These are phyloP conservation scores for Stipa capillata DNA, from an alignment of 176 grass and related monocot genomes.

Conservation along the genomic window DNA sequence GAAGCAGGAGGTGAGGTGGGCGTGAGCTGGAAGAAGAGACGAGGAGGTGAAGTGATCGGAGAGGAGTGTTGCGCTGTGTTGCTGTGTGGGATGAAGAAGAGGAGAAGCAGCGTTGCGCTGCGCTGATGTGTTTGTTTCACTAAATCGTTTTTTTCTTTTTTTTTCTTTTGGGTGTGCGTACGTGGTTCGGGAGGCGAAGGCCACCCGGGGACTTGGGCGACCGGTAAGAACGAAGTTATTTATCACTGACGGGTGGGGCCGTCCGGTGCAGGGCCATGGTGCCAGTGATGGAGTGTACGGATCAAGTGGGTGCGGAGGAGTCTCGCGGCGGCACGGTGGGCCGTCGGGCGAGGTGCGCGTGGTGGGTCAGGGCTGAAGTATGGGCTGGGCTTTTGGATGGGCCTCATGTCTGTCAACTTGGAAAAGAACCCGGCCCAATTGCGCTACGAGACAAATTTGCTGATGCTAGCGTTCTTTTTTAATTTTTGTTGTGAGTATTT, in stretches of 20 bases:
- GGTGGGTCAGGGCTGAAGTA: neutral
- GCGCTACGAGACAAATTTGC: no score
- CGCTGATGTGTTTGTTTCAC: neutral
- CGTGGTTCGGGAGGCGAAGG: constrained; percentile 14
- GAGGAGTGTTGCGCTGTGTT: no score
- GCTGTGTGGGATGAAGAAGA: no score
- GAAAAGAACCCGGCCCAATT: no score
- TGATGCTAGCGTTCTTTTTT: no score
- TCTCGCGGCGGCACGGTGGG: neutral
- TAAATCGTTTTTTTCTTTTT: neutral
- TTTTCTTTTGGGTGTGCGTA: neutral
- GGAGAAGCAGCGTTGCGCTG: neutral
- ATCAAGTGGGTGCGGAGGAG: no score
- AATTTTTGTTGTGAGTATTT: no score
- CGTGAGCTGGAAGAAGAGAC: no score
- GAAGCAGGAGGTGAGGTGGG: no score
- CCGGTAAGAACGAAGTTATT: accelerated
- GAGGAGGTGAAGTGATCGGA: no score
- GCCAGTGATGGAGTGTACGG: neutral
- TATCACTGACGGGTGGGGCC: neutral
- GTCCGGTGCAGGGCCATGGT: accelerated
- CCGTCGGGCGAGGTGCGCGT: neutral
- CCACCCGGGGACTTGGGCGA: neutral
- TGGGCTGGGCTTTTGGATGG: neutral
- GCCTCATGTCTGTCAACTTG: neutral